Evolutionary conservation across 139 green algal species (phyloP).

Genomic region (Chlorella sp.): DNA sequence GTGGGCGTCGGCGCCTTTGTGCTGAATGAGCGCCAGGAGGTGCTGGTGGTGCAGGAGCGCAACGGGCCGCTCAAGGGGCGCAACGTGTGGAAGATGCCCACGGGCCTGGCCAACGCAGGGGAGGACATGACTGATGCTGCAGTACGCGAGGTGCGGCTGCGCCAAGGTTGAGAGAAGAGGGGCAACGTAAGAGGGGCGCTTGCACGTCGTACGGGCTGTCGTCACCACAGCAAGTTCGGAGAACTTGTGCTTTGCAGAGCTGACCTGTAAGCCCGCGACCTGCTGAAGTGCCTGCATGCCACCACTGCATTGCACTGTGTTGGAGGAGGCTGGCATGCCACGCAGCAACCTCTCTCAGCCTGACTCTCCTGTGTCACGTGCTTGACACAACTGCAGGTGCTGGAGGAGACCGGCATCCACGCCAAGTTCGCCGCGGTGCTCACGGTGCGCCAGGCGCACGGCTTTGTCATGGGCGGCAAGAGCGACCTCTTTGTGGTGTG

Average conservation of each 20-base stretch:
- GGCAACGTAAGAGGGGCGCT: too few species aligned
- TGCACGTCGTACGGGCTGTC: too few species aligned
- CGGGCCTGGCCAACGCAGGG: constrained; percentile 44
- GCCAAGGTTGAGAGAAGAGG: background rate
- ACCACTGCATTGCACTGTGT: too few species aligned
- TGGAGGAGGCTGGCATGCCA: too few species aligned
- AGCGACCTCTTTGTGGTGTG: constrained; percentile 18
- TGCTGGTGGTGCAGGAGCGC: background rate
- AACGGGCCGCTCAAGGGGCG: background rate
- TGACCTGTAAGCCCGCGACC: too few species aligned
- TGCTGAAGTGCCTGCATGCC: too few species aligned
- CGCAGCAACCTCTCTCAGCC: too few species aligned
- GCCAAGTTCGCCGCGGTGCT: constrained; percentile 59
- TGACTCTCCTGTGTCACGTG: too few species aligned
- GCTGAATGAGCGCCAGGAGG: background rate
- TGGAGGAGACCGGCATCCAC: constrained; percentile 46
- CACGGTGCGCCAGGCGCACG: constrained; percentile 69
- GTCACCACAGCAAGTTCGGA: too few species aligned
- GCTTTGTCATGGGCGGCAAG: constrained; percentile 75
- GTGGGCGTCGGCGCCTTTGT: background rate
- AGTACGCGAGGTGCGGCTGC: constrained; percentile 51
- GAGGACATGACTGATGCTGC: constrained; percentile 52
- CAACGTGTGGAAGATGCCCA: background rate
- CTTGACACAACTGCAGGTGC: too few species aligned
- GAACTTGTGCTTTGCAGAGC: too few species aligned